These are phyloP conservation scores for Alternaria triticimaculans DNA, from an alignment of 2,329 filamentous ascomycete species.

Conservation along the genomic window DNA sequence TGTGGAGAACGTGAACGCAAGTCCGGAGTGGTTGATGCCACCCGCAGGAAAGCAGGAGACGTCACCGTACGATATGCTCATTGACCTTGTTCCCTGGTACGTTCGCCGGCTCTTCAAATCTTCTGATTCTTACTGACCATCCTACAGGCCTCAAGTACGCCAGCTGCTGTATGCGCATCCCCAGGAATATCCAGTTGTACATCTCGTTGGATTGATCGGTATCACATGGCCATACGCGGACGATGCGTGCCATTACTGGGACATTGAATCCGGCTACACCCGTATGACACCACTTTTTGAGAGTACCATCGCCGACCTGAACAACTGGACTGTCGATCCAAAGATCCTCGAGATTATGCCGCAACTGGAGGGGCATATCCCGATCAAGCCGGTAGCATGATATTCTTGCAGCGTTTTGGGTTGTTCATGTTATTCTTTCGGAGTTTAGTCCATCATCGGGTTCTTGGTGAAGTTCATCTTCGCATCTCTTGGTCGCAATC, in stretches of 20 bases:
- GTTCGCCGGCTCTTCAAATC: slow-evolving; percentile 1
- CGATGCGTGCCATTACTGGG: slow-evolving; percentile 47
- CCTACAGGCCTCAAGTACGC: slow-evolving; percentile 41
- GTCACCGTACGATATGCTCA: slow-evolving; percentile 40
- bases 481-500: neutral
- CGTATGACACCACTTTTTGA: slow-evolving; percentile 45
- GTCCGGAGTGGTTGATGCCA: slow-evolving; percentile 46
- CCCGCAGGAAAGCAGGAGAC: slow-evolving; percentile 37
- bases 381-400: slow-evolving; percentile 24
- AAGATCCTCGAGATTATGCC: slow-evolving; percentile 44
- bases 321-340: slow-evolving; percentile 44
- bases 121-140: slow-evolving; percentile 16
- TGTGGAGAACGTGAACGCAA: slow-evolving; percentile 44
- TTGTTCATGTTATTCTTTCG: slow-evolving; percentile 1
- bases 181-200: slow-evolving; percentile 34
- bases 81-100: slow-evolving; percentile 47
- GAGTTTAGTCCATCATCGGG: slow-evolving; percentile 6
- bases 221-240: slow-evolving; percentile 46
- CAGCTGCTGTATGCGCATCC: slow-evolving; percentile 43
- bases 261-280: slow-evolving; percentile 43
- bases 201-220: slow-evolving; percentile 38
- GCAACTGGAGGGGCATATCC: slow-evolving; percentile 41
- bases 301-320: slow-evolving; percentile 39
- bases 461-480: neutral
- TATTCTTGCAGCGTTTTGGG: neutral